phyloP scores from a whole-genome alignment of 805 yeast genomes.

The Starmerella potacharoeniae region DNA sequence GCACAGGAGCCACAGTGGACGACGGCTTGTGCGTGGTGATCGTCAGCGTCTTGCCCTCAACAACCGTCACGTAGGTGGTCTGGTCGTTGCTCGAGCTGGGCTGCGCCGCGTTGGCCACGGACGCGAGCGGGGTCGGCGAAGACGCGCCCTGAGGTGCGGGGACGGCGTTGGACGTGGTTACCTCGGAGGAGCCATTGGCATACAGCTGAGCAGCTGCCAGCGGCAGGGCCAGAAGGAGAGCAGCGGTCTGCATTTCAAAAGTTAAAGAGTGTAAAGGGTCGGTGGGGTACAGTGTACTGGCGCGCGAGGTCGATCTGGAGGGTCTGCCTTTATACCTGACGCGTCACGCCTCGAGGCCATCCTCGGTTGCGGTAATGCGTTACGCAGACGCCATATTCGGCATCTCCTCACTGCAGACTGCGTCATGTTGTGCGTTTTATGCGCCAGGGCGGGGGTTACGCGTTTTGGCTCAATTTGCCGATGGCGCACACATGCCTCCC shows the following conservation, averaged over 20 bases:
- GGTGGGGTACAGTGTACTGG: background rate
- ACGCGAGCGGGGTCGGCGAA: conserved; percentile 36
- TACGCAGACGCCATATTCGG: background rate
- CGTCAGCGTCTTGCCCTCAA: conserved; percentile 21
- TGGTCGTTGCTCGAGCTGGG: background rate
- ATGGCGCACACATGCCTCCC: background rate
- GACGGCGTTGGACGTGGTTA: conserved; percentile 1
- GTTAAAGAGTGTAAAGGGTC: background rate
- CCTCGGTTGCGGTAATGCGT: background rate
- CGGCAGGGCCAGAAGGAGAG: background rate
- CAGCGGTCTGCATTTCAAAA: background rate
- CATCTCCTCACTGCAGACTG: background rate
- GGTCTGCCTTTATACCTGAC: background rate
- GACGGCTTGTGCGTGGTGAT: conserved; percentile 17
- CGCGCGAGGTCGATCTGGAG: background rate
- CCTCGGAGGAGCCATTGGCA: background rate
- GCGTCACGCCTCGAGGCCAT: background rate
- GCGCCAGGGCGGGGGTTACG: background rate
- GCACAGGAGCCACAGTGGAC: background rate
- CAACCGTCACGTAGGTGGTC: conserved; percentile 21
- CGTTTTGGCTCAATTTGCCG: background rate
- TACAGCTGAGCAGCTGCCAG: conserved; percentile 3
- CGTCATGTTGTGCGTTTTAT: background rate
- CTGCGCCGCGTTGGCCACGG: conserved; percentile 17
- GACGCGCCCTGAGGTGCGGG: conserved; percentile 3